Evolutionary conservation across 345 rosid species (phyloP), one percentile per base, ranked within the genome.

Genomic region (Brassica rapa): DNA sequence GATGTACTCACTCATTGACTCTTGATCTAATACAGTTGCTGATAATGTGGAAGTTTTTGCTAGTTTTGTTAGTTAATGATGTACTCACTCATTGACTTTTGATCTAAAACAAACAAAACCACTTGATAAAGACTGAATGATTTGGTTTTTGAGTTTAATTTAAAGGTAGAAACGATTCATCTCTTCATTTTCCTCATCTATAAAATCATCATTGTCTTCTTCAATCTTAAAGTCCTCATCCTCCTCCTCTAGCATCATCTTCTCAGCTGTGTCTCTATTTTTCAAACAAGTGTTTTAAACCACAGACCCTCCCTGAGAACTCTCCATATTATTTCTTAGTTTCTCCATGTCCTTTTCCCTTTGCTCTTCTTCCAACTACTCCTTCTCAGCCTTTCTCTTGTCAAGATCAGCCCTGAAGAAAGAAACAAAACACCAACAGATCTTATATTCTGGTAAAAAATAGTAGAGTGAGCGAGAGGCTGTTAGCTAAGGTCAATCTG

Each of bases 331-430:
- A 78, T 75, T 88, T 80, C 89, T 88, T 75, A 91, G 66, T 75
- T 82, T 87, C 46, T 89, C 91, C 89, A 89, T 87, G 84, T 82
- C 87, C 41, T 81, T 84, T 68, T 80, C 85, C 68, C 73, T 83
- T 24, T 85, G 84, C 55, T 84, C 92, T 84, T 87, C 93, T 78
- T 89, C 94, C 75, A 91, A 71, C 9, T 83, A 87, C 74, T 83
- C 86, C 77, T 89, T 89, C 70, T 91, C 97, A 11, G 85, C 88
- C 75, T 85, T 83, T 84, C 94, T 86, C 83, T 78, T 84, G 82
- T 91, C 97, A 10, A 91, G 90, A 60, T 91, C 96, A 85, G 89
- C 88, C 86, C 96, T 89, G 75, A 68, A 62, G 29, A 30, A 30
- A 3, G 25, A 27, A 14, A 14, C 51, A 29, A 63, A 46, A 56